Evolutionary conservation across 2,329 filamentous ascomycete species (phyloP).

Genomic region (Epichloe aotearoae): DNA sequence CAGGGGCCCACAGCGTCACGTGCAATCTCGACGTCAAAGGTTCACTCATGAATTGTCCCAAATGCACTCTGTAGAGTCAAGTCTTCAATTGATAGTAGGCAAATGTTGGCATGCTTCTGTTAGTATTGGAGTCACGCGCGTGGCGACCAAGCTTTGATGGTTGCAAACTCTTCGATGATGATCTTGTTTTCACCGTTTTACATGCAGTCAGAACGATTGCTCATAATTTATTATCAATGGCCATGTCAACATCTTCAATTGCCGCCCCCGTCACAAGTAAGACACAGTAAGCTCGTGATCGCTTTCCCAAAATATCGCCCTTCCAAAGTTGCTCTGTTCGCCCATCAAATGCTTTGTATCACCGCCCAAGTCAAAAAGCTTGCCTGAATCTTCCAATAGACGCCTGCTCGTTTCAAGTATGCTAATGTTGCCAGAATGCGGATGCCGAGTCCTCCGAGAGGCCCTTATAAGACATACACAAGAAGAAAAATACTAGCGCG

Average conservation of each 20-base stretch:
- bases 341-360: background rate
- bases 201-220: background rate
- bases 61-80: too few species aligned
- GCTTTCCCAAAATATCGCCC: too few species aligned
- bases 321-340: background rate
- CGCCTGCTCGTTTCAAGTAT: background rate
- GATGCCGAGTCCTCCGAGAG: background rate
- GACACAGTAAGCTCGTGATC: background rate
- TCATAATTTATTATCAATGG: background rate
- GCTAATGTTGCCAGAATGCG: background rate
- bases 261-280: background rate
- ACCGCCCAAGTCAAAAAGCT: background rate
- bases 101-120: too few species aligned
- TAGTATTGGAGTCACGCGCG: too few species aligned
- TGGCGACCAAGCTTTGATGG: too few species aligned
- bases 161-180: too few species aligned
- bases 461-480: background rate
- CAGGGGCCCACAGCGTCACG: conserved; percentile 5
- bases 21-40: background rate
- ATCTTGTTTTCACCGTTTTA: too few species aligned
- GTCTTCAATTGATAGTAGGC: too few species aligned
- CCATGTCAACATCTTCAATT: background rate
- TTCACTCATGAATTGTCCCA: too few species aligned
- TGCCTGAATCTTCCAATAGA: background rate
- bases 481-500: background rate